These are phyloP conservation scores for Akanthomyces dipterigenus DNA, from an alignment of 2,329 filamentous ascomycete species.

Conservation along the genomic window DNA sequence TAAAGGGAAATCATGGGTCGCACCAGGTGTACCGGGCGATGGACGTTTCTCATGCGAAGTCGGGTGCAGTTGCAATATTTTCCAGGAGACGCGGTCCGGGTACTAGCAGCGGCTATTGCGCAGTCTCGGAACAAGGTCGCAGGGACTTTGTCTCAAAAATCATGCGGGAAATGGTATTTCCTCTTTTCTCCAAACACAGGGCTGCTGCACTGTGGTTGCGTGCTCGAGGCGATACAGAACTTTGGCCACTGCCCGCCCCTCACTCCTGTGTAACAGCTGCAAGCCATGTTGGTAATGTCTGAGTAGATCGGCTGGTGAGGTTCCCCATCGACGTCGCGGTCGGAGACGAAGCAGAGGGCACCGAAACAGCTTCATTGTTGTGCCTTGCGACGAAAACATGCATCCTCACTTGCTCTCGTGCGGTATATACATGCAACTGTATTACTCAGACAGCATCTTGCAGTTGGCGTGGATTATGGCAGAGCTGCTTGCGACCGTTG, in stretches of 20 bases:
- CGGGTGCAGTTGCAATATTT: not conserved
- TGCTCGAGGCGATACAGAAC: not conserved
- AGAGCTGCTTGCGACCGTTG: too few species aligned
- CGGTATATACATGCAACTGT: too few species aligned
- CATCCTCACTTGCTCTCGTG: too few species aligned
- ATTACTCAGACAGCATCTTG: too few species aligned
- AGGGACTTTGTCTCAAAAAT: not conserved
- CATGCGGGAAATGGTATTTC: not conserved
- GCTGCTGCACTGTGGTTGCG: not conserved
- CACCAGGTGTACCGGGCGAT: not conserved
- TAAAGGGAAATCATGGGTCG: too few species aligned
- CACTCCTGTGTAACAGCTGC: not conserved
- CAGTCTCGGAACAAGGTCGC: not conserved
- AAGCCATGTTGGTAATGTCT: not conserved
- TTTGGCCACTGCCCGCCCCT: not conserved
- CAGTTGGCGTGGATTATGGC: too few species aligned
- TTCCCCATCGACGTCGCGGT: too few species aligned
- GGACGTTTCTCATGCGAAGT: not conserved
- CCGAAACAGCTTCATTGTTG: too few species aligned
- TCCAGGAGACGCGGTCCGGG: not conserved
- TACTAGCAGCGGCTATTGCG: not conserved
- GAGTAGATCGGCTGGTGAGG: not conserved
- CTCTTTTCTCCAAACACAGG: not conserved
- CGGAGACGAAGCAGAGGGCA: too few species aligned
- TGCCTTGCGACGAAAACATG: too few species aligned